Conservation (phyloP, 371 early-diverging fungal species). For the Apophysomyces ossiformis region DNA sequence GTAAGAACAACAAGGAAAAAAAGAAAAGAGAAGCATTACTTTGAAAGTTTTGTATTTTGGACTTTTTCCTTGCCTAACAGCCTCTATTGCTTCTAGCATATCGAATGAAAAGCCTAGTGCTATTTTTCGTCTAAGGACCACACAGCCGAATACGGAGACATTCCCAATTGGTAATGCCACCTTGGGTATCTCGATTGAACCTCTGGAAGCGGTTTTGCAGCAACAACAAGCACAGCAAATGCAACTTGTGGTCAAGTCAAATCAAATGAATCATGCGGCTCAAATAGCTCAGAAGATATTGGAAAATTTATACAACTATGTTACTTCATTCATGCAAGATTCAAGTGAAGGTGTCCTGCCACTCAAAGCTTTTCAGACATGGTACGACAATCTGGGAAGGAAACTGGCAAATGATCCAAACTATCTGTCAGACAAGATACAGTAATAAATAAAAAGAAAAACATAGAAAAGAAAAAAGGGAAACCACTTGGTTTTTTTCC, state of each 20-base stretch:
- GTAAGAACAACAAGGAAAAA: slow-evolving; percentile 40
- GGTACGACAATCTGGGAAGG: slow-evolving; percentile 73
- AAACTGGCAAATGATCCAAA: slow-evolving; percentile 65
- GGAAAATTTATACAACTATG: slow-evolving; percentile 79
- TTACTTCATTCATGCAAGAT: slow-evolving; percentile 73
- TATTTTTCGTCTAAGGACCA: slow-evolving; percentile 65
- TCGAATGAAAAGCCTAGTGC: slow-evolving; percentile 91
- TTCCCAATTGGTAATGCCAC: slow-evolving; percentile 59
- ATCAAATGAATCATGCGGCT: slow-evolving; percentile 41
- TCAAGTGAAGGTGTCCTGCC: slow-evolving; percentile 61
- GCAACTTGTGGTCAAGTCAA: slow-evolving; percentile 24
- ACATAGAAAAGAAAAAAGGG: too few species aligned
- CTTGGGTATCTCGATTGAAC: slow-evolving; percentile 91
- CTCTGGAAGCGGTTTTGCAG: slow-evolving; percentile 68
- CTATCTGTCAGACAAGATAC: slow-evolving; percentile 38
- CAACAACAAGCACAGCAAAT: slow-evolving; percentile 31
- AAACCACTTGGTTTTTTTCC: too few species aligned
- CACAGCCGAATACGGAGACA: slow-evolving; percentile 14
- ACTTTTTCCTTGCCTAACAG: not conserved
- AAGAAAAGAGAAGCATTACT: too few species aligned
- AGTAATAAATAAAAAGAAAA: slow-evolving; percentile 11
- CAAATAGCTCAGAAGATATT: slow-evolving; percentile 51
- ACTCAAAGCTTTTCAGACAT: slow-evolving; percentile 84
- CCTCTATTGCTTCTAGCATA: slow-evolving; percentile 41
- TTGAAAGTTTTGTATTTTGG: not conserved